A percentile compares a stretch with the other conserved stretches of the same genome.
phyloP scores from a whole-genome alignment of 164 flowering plant species.

The Liquidambar formosana region DNA sequence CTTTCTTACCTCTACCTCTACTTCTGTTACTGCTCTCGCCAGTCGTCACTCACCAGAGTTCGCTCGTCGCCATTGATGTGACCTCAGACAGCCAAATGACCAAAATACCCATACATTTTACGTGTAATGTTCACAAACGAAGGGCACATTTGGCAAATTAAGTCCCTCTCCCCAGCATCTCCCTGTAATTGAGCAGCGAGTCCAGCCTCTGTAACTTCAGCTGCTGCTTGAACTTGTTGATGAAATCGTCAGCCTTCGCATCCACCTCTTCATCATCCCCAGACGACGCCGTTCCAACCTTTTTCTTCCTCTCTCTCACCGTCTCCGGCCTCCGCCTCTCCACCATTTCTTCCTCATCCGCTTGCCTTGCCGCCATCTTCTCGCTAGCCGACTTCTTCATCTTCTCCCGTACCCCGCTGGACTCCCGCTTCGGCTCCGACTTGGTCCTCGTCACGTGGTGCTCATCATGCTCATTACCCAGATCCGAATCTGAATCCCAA shows the following conservation, averaged over 20 bases:
- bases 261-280: slow-evolving; percentile 51
- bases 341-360: slow-evolving; percentile 24
- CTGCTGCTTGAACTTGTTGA: slow-evolving; percentile 56
- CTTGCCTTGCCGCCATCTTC: slow-evolving; percentile 10
- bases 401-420: slow-evolving; percentile 11
- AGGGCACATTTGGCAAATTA: neutral
- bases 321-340: slow-evolving; percentile 22
- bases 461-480: too few relatives aligned
- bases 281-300: slow-evolving; percentile 5
- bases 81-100: too few relatives aligned
- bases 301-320: slow-evolving; percentile 21
- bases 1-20: too few relatives aligned
- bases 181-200: slow-evolving; percentile 45
- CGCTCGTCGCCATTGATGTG: too few relatives aligned
- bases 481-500: neutral
- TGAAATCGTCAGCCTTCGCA: slow-evolving; percentile 60
- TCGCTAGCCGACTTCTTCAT: slow-evolving; percentile 36
- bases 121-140: neutral
- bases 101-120: too few relatives aligned
- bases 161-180: slow-evolving; percentile 21
- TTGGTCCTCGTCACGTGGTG: neutral
- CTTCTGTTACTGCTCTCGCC: too few relatives aligned
- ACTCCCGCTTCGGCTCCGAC: slow-evolving; percentile 14
- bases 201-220: slow-evolving; percentile 52
- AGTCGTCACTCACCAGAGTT: too few relatives aligned